phyloP scores from a whole-genome alignment of 495 filamentous ascomycete species.

The Opeltia flavorubescens region DNA sequence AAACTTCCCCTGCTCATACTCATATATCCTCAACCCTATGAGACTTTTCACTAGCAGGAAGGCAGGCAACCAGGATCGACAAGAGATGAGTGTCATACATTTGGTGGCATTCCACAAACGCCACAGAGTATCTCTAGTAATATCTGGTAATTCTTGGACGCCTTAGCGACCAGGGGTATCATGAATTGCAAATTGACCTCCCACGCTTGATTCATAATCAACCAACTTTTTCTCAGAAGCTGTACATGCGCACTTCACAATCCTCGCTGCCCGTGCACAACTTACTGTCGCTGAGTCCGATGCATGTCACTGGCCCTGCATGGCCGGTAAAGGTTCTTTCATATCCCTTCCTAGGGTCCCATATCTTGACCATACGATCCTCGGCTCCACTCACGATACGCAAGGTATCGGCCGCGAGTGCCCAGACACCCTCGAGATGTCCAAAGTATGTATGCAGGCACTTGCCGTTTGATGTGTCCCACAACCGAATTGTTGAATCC shows the following conservation, averaged over 20 bases:
- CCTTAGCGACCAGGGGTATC: background rate
- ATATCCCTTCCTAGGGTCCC: conserved; percentile 86
- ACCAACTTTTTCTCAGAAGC: conserved; percentile 34
- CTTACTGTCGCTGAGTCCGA: conserved; percentile 74
- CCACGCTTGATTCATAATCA: background rate
- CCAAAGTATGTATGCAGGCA: conserved; percentile 90
- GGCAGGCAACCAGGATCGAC: too few species aligned
- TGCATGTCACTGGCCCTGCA: conserved; percentile 76
- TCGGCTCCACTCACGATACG: conserved; percentile 79
- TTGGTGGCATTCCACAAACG: too few species aligned
- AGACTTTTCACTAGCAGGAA: too few species aligned
- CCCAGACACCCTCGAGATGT: conserved; percentile 93
- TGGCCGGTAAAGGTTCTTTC: conserved; percentile 86
- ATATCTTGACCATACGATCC: conserved; percentile 92
- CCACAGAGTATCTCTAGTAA: too few species aligned
- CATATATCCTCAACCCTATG: too few species aligned
- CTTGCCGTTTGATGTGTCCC: conserved; percentile 71
- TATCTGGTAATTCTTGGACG: background rate
- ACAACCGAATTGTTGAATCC: conserved; percentile 82
- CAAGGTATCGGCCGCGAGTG: conserved; percentile 79
- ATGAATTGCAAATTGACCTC: background rate
- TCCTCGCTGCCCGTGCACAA: conserved; percentile 90
- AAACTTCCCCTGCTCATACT: too few species aligned
- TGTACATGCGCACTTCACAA: conserved; percentile 75
- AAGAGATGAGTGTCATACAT: too few species aligned